These are phyloP conservation scores for Limonomyces culmigenus DNA, from an alignment of 1,284 basidiomycete genomes.

Conservation along the genomic window DNA sequence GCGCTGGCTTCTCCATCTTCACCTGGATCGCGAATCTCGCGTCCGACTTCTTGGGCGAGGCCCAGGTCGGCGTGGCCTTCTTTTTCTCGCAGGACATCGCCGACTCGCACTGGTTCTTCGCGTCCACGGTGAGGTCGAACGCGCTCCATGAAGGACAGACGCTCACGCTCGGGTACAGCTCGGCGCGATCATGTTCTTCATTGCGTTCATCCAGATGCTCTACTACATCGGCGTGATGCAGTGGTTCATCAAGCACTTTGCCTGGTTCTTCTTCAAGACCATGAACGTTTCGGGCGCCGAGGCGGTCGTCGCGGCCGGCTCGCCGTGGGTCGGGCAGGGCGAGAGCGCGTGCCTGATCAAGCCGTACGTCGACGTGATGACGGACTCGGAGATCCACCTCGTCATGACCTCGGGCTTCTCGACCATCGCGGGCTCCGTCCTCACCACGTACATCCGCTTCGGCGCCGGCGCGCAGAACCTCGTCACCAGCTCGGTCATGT, in stretches of 20 bases:
- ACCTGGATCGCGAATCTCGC: slow-evolving; percentile 66
- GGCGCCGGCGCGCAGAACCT: slow-evolving; percentile 76
- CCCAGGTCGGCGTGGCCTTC: slow-evolving; percentile 50
- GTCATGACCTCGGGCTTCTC: slow-evolving; percentile 84
- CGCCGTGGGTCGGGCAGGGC: slow-evolving; percentile 83
- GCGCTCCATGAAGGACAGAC: slow-evolving; percentile 4
- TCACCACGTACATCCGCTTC: slow-evolving; percentile 69
- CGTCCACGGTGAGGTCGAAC: slow-evolving; percentile 38
- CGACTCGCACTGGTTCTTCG: slow-evolving; percentile 62
- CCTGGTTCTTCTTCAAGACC: slow-evolving; percentile 86
- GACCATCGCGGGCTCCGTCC: slow-evolving; percentile 81
- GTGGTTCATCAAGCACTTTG: slow-evolving; percentile 74
- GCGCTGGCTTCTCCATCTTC: slow-evolving; percentile 69
- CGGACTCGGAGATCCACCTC: slow-evolving; percentile 76
- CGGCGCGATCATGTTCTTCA: slow-evolving; percentile 69
- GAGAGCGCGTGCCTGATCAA: slow-evolving; percentile 74
- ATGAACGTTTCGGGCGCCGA: slow-evolving; percentile 82
- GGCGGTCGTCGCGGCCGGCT: slow-evolving; percentile 81
- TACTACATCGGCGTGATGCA: slow-evolving; percentile 82
- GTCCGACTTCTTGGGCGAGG: slow-evolving; percentile 51
- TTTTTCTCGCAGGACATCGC: slow-evolving; percentile 58
- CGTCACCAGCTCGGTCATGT: slow-evolving; percentile 86
- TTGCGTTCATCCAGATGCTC: slow-evolving; percentile 77
- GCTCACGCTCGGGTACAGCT: slow-evolving; percentile 24
- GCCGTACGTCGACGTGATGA: slow-evolving; percentile 82